These are phyloP conservation scores for Lyophyllum decastes DNA, from an alignment of 768 basidiomycete genomes.

Conservation along the genomic window DNA sequence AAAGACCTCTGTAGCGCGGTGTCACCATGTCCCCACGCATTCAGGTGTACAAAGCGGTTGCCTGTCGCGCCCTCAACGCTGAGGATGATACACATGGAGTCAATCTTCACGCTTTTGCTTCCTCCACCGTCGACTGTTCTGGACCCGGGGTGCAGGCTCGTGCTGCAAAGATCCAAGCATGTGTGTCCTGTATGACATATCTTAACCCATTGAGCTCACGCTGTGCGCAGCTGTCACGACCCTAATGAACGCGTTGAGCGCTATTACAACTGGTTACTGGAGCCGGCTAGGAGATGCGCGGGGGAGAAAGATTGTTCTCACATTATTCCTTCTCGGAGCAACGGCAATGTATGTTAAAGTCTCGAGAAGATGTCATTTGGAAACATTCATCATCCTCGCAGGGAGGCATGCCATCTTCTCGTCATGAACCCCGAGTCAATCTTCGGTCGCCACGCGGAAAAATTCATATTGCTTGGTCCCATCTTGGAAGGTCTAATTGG, in stretches of 20 bases:
- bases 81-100: slow-evolving; percentile 20
- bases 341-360: slow-evolving; percentile 62
- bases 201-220: slow-evolving; percentile 3
- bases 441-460: slow-evolving; percentile 58
- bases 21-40: slow-evolving; percentile 80
- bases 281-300: slow-evolving; percentile 74
- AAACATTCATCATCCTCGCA: slow-evolving; percentile 29
- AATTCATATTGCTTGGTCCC: slow-evolving; percentile 75
- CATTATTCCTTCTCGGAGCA: slow-evolving; percentile 65
- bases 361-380: background rate
- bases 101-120: slow-evolving; percentile 10
- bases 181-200: slow-evolving; percentile 25
- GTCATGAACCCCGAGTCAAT: slow-evolving; percentile 61
- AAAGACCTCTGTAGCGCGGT: slow-evolving; percentile 54
- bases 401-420: slow-evolving; percentile 80
- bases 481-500: slow-evolving; percentile 80
- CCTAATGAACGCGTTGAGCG: slow-evolving; percentile 76
- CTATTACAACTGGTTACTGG: slow-evolving; percentile 87
- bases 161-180: slow-evolving; percentile 73
- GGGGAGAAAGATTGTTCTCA: slow-evolving; percentile 77
- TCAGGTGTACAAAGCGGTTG: slow-evolving; percentile 77
- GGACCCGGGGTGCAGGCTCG: slow-evolving; percentile 62
- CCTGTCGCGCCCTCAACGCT: slow-evolving; percentile 57
- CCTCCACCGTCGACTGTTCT: slow-evolving; percentile 28
- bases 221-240: slow-evolving; percentile 58